These are phyloP conservation scores for Triticum dicoccoides DNA, from an alignment of 176 grass and related monocot species.

Conservation along the genomic window DNA sequence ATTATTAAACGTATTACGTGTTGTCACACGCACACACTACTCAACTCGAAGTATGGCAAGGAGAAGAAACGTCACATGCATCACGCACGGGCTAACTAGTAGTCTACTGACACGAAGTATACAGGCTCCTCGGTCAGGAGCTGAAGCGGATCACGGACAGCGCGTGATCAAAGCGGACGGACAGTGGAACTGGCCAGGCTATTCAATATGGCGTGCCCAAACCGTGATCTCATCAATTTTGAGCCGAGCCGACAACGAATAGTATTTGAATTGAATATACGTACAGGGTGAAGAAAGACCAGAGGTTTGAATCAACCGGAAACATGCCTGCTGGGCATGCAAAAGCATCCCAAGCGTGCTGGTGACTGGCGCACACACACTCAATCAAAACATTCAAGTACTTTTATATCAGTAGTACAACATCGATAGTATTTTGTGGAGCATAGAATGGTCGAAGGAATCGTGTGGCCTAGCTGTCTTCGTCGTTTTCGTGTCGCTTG, in stretches of 20 bases:
- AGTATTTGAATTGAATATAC: not conserved
- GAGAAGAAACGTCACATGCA: conserved; percentile 27
- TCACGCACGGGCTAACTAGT: conserved; percentile 1
- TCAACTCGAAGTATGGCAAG: not conserved
- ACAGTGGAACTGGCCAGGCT: not conserved
- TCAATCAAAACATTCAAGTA: not conserved
- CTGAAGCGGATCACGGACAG: conserved; percentile 35
- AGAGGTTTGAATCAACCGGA: not conserved
- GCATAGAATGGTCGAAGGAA: not conserved
- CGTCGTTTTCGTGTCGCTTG: conserved; percentile 13
- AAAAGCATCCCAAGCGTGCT: not conserved
- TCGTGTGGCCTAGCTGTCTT: conserved; percentile 16
- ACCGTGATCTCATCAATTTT: conserved; percentile 18
- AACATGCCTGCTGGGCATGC: not conserved
- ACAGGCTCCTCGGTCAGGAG: conserved; percentile 12
- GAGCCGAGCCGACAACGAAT: not conserved
- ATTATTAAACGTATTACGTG: not conserved
- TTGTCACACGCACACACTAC: not conserved
- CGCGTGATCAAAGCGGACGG: not conserved
- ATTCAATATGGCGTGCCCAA: conserved; percentile 28
- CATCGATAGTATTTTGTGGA: not conserved
- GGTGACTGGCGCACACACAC: not conserved
- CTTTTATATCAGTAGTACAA: not conserved
- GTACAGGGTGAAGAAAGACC: not conserved
- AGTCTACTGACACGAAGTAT: conserved; percentile 32